These are phyloP conservation scores for Teratosphaeria viscida DNA, from an alignment of 2,329 filamentous ascomycete species.

Conservation along the genomic window DNA sequence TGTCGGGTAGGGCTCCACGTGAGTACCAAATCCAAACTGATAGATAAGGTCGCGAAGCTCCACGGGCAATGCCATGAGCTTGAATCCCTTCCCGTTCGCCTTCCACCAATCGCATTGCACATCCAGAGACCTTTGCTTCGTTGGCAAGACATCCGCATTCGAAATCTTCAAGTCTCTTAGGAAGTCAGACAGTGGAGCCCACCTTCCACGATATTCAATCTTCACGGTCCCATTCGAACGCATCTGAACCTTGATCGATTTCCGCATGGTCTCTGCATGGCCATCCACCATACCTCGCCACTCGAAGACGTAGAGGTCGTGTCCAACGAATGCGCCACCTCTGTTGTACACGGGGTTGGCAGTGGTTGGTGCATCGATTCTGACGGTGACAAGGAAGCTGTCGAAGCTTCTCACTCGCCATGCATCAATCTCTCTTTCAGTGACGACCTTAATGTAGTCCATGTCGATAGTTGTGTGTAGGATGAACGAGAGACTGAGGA, in stretches of 20 bases:
- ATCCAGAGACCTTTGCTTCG: background rate
- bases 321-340: background rate
- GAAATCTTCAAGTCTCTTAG: background rate
- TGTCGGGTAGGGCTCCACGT: constrained; percentile 6
- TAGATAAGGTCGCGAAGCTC: constrained; percentile 18
- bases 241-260: background rate
- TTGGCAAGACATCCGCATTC: background rate
- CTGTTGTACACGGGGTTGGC: background rate
- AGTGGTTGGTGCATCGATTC: background rate
- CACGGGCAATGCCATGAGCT: constrained; percentile 11
- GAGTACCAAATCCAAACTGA: constrained; percentile 2
- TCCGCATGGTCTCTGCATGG: background rate
- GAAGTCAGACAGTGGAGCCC: constrained; percentile 1
- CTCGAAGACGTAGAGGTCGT: constrained; percentile 1
- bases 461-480: background rate
- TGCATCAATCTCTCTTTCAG: background rate
- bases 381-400: background rate
- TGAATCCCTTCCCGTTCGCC: constrained; percentile 2
- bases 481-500: background rate
- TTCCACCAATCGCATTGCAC: constrained; percentile 2
- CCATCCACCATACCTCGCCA: background rate
- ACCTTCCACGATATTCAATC: background rate
- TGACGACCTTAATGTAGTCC: background rate
- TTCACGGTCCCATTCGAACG: background rate
- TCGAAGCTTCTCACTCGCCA: constrained; percentile 1